These are phyloP conservation scores for Kockiozyma suomiensis DNA, from an alignment of 805 yeast genomes.

Conservation along the genomic window DNA sequence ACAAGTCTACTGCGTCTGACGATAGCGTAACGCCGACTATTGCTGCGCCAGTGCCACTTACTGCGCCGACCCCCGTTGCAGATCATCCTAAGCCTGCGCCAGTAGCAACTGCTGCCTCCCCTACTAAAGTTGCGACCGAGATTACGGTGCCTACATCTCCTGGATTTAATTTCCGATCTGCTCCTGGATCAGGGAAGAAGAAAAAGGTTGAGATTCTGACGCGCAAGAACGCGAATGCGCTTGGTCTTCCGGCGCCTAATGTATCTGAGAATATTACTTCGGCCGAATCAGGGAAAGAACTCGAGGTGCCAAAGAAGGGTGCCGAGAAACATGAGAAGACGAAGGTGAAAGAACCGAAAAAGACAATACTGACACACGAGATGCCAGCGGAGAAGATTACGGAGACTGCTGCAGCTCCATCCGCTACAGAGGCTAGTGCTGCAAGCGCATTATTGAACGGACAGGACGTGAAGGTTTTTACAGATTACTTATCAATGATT, in stretches of 20 bases:
- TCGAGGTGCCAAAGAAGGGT: slow-evolving; percentile 1
- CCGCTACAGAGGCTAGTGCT: not conserved
- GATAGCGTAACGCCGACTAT: not conserved
- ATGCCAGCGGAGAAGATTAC: not conserved
- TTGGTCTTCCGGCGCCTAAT: slow-evolving; percentile 19
- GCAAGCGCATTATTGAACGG: not conserved
- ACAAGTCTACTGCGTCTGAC: not conserved
- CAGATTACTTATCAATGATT: not conserved
- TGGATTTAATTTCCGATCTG: slow-evolving; percentile 21
- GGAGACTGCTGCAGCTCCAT: not conserved
- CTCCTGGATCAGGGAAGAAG: slow-evolving; percentile 6
- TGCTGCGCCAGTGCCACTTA: not conserved
- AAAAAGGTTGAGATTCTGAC: slow-evolving; percentile 22
- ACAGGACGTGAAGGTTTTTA: not conserved
- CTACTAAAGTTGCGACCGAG: not conserved
- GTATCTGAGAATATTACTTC: not conserved
- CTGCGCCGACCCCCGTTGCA: not conserved
- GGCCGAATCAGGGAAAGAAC: not conserved
- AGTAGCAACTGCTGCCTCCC: not conserved
- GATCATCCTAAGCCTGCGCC: not conserved
- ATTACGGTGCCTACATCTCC: slow-evolving; percentile 19
- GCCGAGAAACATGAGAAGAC: slow-evolving; percentile 9
- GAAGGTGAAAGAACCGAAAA: slow-evolving; percentile 3
- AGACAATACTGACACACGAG: slow-evolving; percentile 2
- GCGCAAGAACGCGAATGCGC: slow-evolving; percentile 19